Evolutionary conservation across 2,329 filamentous ascomycete genomes (phyloP).

Genomic region (Achaetomium macrosporum): DNA sequence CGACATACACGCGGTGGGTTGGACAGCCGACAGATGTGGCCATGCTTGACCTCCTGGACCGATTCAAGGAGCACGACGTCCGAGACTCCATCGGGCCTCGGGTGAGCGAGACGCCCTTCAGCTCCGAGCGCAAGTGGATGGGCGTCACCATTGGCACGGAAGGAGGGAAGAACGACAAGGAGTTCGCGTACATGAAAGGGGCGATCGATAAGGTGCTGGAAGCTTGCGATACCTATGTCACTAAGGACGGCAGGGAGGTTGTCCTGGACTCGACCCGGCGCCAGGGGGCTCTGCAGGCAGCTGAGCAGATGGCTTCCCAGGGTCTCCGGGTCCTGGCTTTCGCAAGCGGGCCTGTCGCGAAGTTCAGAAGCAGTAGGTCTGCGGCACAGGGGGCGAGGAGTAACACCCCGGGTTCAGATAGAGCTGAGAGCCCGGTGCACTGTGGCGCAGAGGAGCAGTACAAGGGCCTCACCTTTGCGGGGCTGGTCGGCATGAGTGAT

Average conservation of each 20-base stretch:
- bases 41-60: conserved; percentile 88
- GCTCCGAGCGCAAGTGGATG: conserved; percentile 99
- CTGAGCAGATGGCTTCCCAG: conserved; percentile 80
- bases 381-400: conserved; percentile 37
- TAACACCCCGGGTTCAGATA: conserved; percentile 44
- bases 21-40: conserved; percentile 97
- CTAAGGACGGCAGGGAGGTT: conserved; percentile 78
- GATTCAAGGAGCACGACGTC: conserved; percentile 85
- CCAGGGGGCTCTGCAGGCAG: conserved; percentile 69
- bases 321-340: conserved; percentile 89
- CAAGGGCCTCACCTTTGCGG: conserved; percentile 79
- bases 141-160: conserved; percentile 75
- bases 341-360: conserved; percentile 69
- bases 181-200: conserved; percentile 92
- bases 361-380: conserved; percentile 39
- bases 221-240: conserved; percentile 86
- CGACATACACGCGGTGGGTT: conserved; percentile 79
- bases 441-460: conserved; percentile 65
- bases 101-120: conserved; percentile 85
- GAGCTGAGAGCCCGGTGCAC: conserved; percentile 34
- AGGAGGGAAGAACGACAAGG: conserved; percentile 54
- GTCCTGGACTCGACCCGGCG: conserved; percentile 71
- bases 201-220: conserved; percentile 81
- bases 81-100: conserved; percentile 79
- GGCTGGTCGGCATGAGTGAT: conserved; percentile 94